phyloP scores from a whole-genome alignment of 495 filamentous ascomycete genomes.

The Melanomma pulvis-pyrius region DNA sequence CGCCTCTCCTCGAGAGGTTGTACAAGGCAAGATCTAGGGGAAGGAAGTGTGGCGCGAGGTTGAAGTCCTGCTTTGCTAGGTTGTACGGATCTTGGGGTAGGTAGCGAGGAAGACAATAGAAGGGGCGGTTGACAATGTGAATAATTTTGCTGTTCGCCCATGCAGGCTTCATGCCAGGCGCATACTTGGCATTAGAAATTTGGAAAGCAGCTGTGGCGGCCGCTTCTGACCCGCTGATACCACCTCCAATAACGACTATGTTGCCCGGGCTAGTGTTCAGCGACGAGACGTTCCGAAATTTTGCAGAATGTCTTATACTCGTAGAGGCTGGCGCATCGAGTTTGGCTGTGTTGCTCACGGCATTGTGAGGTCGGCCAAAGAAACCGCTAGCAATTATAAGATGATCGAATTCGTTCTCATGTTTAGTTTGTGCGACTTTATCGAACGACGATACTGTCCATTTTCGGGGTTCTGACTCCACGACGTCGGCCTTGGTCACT shows the following conservation, averaged over 20 bases:
- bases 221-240: slow-evolving; percentile 80
- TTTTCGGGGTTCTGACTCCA: slow-evolving; percentile 22
- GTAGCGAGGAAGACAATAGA: slow-evolving; percentile 73
- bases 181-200: slow-evolving; percentile 60
- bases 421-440: not conserved
- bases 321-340: not conserved
- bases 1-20: slow-evolving; percentile 64
- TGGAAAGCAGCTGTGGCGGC: slow-evolving; percentile 72
- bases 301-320: slow-evolving; percentile 17
- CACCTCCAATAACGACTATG: slow-evolving; percentile 78
- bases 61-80: slow-evolving; percentile 47
- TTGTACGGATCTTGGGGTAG: slow-evolving; percentile 49
- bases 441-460: slow-evolving; percentile 57
- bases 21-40: slow-evolving; percentile 78
- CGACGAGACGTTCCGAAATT: slow-evolving; percentile 12
- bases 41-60: slow-evolving; percentile 60
- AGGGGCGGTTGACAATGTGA: slow-evolving; percentile 69
- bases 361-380: slow-evolving; percentile 59
- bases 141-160: slow-evolving; percentile 55
- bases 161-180: slow-evolving; percentile 39
- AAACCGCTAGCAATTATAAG: slow-evolving; percentile 76
- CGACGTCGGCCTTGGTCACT: slow-evolving; percentile 54
- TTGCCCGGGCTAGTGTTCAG: slow-evolving; percentile 49
- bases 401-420: slow-evolving; percentile 62
- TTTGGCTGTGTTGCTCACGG: slow-evolving; percentile 26